Evolutionary conservation across 192 early-diverging fungal genomes (phyloP), one percentile per base, ranked within the genome.

Genomic region (Dissophora ornata): DNA sequence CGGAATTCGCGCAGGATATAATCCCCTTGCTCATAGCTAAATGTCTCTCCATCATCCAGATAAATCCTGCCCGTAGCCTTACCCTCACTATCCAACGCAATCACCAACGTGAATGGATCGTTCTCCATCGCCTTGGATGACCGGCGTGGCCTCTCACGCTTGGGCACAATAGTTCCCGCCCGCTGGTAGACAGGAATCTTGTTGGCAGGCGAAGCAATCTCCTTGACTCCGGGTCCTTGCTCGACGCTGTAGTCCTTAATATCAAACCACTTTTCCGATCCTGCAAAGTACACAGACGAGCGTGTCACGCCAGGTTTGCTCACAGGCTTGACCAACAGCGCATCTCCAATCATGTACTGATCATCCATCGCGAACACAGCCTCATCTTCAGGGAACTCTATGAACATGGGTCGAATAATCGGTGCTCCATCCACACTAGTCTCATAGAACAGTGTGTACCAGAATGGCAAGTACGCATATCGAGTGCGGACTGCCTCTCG

Each of bases 391-490:
- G 96, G 96, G 82, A 96, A 98, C 67, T 93, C 95, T 21, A 83
- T 82, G 80, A 94, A 88, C 91, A 99, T 91, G 7, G 97, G 92
- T 56, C 96, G 79, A 81, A 94, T 94, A 34, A 97, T 86, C 16
- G 97, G 97, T 46, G 82, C 80, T 24, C 97, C 96, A 38, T 74
- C 86, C 22, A 84, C 59, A 57, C 81, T 85, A 12, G 95, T 84
- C 74, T 95, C 92, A 48, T 87, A 85, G 79, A 97, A 97, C 19
- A 98, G 77, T 5, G 96, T 97, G 85, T 98, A 98, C 81, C 93
- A 87, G 74, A 91, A 95, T 13, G 98, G 96, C 41, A 99, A 80
- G 26, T 97, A 82, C 16, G 89, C 80, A 82, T 99, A 99, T 57
- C 98, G 90, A 51, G 86, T 83, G 19, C 89, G 81, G 49, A 99